Base-by-base conservation (phyloP, 1,284 basidiomycete species). In the Sparassis latifolia region DNA sequence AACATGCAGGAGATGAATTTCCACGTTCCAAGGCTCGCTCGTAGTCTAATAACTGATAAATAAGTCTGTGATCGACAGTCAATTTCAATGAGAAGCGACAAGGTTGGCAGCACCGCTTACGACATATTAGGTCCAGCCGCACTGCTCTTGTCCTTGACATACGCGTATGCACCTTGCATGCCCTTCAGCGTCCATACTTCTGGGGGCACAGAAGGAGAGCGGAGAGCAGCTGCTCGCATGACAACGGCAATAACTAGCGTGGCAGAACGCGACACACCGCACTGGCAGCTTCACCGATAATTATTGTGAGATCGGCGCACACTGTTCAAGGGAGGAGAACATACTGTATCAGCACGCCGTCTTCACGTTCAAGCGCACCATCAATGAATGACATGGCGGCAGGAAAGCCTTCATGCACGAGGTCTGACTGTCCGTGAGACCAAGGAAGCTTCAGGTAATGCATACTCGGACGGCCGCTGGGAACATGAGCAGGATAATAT, bases 51-150 rank as follows among this genome's bases (percentile, higher is more conserved):
- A 97, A 78, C 72, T 97, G 93, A 77, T 96, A 97, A 68, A 97
- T 96, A 65, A 98, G 85, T 50, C 92, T 95, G 63, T 55, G 54
- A 52, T 48, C 51, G 33, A 49, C 42, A 33, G 33, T 12, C 46
- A 42, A 47, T 51, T 56, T 42, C 45, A 45, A 44, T 50, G 45
- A 49, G 48, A 51, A 44, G 54, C 53, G 41, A 48, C 45, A 50
- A 37, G 49, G 49, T 48, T 12, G 48, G 54, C 45, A 59, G 42
- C 48, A 45, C 47, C 45, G 85, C 91, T 72, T 71, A 94, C 90
- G 89, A 92, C 83, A 96, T 95, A 69, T 98, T 98, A 42, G 96
- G 94, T 27, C 93, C 91, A 55, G 92, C 82, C 76, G 89, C 89
- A 64, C 80, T 82, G 63, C 88, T 92, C 71, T 90, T 93, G 60